Evolutionary conservation across 2,329 filamentous ascomycete species (phyloP), one percentile per base, ranked within the genome.

Genomic region (Ophiognomonia clavigignenti-juglandacearum): DNA sequence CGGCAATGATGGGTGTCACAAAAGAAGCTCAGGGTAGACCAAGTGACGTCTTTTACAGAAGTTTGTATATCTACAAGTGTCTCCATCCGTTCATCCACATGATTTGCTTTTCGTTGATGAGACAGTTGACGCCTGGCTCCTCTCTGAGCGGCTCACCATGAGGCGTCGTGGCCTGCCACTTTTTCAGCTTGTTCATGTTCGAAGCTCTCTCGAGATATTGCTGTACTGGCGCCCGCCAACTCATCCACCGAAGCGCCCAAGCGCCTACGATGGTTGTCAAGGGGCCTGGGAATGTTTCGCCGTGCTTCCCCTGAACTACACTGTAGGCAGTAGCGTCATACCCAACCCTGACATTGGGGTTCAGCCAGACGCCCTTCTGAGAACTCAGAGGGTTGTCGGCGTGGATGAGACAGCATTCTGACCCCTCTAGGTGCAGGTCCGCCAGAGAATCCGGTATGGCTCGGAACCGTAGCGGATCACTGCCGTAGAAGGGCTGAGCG

Each of bases 401-500:
- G 59, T 88, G 85, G 45, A 88, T 81, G 43, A 91, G 75, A 63
- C 87, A 91, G 68, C 86, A 90, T 64, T 91, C 86, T 13, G 81
- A 86, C n/a, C 74, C 86, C 63, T 91, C 87, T 22, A 90, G 70
- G 58, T 88, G 85, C 22, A 69, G 58, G 7, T 63, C 58, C 3
- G 79, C 80, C 1, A 92, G 75, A 4, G 72, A 73, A 59, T 86
- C 83, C 2, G 77, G 64, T 43, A 85, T 72, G 18, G 75, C 82
- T 20, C 84, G 80, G 59, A 87, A 88, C 6, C 63, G 63, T 0
- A 86, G 67, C 4, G 68, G 68, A 0, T 64, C 58, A 2, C 59
- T 54, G 20, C 53, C 56, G 48, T 77, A 74, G 57, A 77, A 78
- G 1, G 75, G 72, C 4, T 59, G 59, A 0, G 74, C 66, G 41